Evolutionary conservation across 371 early-diverging fungal species (phyloP), one percentile per base, ranked within the genome.

Genomic region (Apophysomyces variabilis): DNA sequence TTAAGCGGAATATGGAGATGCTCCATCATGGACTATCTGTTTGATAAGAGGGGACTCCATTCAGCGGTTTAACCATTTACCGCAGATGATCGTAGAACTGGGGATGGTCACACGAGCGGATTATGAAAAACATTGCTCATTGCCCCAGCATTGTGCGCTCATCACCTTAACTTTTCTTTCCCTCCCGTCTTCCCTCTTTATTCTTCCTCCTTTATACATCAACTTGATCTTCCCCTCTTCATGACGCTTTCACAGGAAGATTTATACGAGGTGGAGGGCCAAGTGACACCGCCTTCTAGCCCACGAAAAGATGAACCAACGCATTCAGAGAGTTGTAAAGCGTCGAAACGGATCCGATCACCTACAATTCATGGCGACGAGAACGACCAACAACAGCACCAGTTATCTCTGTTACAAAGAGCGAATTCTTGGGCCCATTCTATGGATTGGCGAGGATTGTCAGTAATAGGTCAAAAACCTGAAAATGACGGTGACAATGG

Each of bases 231-330:
- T 26, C 43, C 43, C 14, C 5, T 45, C 16, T 45, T 18, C 16
- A 45, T 45, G 46, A 13, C 46, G 13, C 46, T 45, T 45, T 45
- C 46, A 18, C 46, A 45, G 16, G 46, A 45, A 13, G 46, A 45
- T 45, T 6, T 13, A 45, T 18, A 13, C 46, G 46, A 45, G 13
- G 46, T 45, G 4, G 46, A 45, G 6, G 46, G 46, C n/a, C 46
- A 45, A 45, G 46, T 45, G 46, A 45, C 46, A 45, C 46, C 46
- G 13, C 46, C 46, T 45, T n/a, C 46, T 13, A 45, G 46, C 46
- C 46, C 46, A 6, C 8, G 46, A 45, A 45, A 45, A 18, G 16
- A 12, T 45, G n/a, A 18, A 13, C 6, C 46, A 6, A 45, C 12
- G n/a, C 46, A 45, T 12, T 45, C 46, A 7, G 46, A 45, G 1